Evolutionary conservation across 164 flowering plant species (phyloP).

Genomic region (Nymphaea thermarum): DNA sequence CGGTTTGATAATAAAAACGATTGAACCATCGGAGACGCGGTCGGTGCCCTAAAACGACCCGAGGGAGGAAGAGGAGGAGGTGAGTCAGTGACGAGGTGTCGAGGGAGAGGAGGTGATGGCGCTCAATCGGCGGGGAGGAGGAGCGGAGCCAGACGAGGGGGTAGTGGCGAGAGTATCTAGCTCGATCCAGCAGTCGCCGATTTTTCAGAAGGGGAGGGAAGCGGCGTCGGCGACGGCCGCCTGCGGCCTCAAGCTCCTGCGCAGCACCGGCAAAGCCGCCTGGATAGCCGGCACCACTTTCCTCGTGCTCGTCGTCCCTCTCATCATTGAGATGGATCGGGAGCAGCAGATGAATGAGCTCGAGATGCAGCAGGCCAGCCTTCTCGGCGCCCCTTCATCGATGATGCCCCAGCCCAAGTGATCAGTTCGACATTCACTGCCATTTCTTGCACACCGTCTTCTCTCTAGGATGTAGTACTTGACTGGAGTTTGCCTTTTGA

Average conservation of each 20-base stretch:
- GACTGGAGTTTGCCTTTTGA: too few relatives aligned
- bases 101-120: neutral
- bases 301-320: neutral
- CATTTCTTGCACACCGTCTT: too few relatives aligned
- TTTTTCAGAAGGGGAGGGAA: neutral
- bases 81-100: neutral
- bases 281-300: neutral
- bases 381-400: neutral
- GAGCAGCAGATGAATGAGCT: neutral
- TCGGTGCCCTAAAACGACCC: too few relatives aligned
- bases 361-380: neutral
- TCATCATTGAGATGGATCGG: neutral
- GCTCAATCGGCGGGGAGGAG: neutral
- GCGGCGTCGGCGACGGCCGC: neutral
- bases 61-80: neutral
- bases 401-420: too few relatives aligned
- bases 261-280: neutral
- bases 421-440: too few relatives aligned
- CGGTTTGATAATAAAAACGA: too few relatives aligned
- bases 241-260: neutral
- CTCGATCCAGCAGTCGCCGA: neutral
- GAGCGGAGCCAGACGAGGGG: neutral
- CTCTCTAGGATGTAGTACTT: too few relatives aligned
- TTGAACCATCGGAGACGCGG: too few relatives aligned
- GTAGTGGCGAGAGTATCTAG: neutral